Evolutionary conservation across 1,284 basidiomycete genomes (phyloP).

Genomic region (Pseudozyma sp.): DNA sequence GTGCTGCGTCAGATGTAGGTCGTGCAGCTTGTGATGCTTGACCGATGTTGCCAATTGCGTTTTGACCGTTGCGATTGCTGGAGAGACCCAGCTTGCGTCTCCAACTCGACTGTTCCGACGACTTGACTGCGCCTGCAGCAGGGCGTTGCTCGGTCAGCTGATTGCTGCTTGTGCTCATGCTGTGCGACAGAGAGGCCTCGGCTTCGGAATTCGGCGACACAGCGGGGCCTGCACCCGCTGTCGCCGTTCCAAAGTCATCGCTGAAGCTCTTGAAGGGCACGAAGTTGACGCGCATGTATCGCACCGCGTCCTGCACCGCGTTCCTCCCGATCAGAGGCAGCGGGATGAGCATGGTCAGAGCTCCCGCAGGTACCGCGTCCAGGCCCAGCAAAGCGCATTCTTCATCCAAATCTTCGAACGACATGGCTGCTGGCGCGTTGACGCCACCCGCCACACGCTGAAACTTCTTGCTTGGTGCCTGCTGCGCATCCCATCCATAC

Average conservation of each 20-base stretch:
- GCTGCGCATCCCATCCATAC: slow-evolving; percentile 37
- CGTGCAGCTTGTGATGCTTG: not conserved
- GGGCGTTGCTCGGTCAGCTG: slow-evolving; percentile 7
- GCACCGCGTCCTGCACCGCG: slow-evolving; percentile 21
- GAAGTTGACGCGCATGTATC: slow-evolving; percentile 55
- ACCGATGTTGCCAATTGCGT: not conserved
- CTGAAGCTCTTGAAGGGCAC: slow-evolving; percentile 39
- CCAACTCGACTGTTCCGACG: slow-evolving; percentile 31
- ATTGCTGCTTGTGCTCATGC: slow-evolving; percentile 24
- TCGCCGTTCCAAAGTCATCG: slow-evolving; percentile 5
- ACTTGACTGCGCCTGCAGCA: slow-evolving; percentile 1
- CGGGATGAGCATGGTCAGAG: slow-evolving; percentile 61
- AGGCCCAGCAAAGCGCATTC: slow-evolving; percentile 44
- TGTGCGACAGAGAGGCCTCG: slow-evolving; percentile 10
- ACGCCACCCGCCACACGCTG: not conserved
- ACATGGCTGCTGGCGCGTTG: not conserved
- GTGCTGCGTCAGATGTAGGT: not conserved
- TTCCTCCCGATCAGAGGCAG: slow-evolving; percentile 44
- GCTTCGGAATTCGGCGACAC: slow-evolving; percentile 11
- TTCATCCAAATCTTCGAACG: slow-evolving; percentile 36
- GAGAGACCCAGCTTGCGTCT: slow-evolving; percentile 44
- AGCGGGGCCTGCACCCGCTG: slow-evolving; percentile 1
- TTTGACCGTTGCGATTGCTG: slow-evolving; percentile 1
- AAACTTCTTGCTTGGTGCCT: slow-evolving; percentile 11
- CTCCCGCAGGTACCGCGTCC: slow-evolving; percentile 38